Percentiles rank a stretch among this genome's conserved stretches.
Evolutionary conservation across 805 yeast genomes (phyloP).

Genomic region (Saccharomycopsis lassenensis): DNA sequence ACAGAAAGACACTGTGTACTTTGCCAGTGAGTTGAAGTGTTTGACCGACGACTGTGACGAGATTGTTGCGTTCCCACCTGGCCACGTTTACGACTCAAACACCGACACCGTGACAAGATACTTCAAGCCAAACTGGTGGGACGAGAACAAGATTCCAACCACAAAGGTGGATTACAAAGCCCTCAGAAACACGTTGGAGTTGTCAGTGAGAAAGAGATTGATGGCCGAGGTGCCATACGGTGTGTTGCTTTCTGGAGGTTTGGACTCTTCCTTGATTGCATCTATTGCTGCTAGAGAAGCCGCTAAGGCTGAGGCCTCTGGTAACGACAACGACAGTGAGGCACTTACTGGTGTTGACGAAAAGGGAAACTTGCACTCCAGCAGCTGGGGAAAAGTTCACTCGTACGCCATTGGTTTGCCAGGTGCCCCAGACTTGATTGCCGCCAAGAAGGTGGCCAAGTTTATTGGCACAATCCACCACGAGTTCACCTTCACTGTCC

Average conservation of each 20-base stretch:
- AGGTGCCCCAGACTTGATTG: conserved; percentile 93
- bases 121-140: conserved; percentile 93
- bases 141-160: conserved; percentile 62
- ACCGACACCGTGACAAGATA: conserved; percentile 82
- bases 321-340: conserved; percentile 28
- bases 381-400: conserved; percentile 67
- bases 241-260: conserved; percentile 93
- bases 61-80: conserved; percentile 94
- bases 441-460: conserved; percentile 94
- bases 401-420: conserved; percentile 97
- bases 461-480: conserved; percentile 95
- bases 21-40: conserved; percentile 93
- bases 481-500: conserved; percentile 93
- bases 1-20: conserved; percentile 67
- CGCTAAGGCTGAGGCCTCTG: conserved; percentile 53
- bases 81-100: conserved; percentile 88
- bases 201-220: conserved; percentile 95
- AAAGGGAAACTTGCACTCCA: conserved; percentile 66
- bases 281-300: conserved; percentile 97
- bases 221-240: conserved; percentile 99
- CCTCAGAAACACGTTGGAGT: conserved; percentile 74
- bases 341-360: conserved; percentile 86
- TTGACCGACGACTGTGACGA: conserved; percentile 89
- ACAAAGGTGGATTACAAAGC: conserved; percentile 60
- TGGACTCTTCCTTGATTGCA: conserved; percentile 94